Evolutionary conservation across 2,329 filamentous ascomycete genomes (phyloP).

Genomic region (Phoma herbarum): DNA sequence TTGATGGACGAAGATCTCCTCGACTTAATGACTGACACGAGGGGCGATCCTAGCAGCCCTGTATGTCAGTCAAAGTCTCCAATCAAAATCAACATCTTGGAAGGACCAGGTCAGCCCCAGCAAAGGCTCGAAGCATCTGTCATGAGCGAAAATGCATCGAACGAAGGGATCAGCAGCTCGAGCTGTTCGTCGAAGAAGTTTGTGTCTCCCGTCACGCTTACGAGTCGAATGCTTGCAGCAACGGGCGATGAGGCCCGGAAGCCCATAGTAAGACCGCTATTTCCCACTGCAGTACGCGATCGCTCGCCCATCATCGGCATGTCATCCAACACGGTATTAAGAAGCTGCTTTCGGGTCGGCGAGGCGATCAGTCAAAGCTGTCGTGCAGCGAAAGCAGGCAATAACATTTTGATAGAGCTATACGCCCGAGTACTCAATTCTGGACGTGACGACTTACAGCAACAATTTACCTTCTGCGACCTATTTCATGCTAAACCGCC

Average conservation of each 20-base stretch:
- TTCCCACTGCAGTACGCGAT: slow-evolving; percentile 60
- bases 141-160: background rate
- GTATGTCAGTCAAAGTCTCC: slow-evolving; percentile 10
- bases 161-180: background rate
- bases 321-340: slow-evolving; percentile 57
- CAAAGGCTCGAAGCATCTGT: background rate
- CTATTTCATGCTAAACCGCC: slow-evolving; percentile 68
- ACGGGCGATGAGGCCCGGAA: slow-evolving; percentile 29
- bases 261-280: slow-evolving; percentile 62
- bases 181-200: slow-evolving; percentile 23
- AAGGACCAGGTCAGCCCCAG: background rate
- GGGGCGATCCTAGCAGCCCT: slow-evolving; percentile 1
- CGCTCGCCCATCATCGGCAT: slow-evolving; percentile 64
- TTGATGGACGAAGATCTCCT: slow-evolving; percentile 40
- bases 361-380: slow-evolving; percentile 65
- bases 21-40: slow-evolving; percentile 18
- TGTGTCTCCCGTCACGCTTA: slow-evolving; percentile 36
- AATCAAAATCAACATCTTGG: background rate
- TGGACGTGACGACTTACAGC: slow-evolving; percentile 62
- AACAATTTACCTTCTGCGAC: slow-evolving; percentile 71
- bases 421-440: slow-evolving; percentile 70
- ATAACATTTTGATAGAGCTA: slow-evolving; percentile 65
- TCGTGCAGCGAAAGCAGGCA: slow-evolving; percentile 58
- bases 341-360: slow-evolving; percentile 70
- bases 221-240: slow-evolving; percentile 24